phyloP scores from a whole-genome alignment of 768 basidiomycete species.

The Naganishia randhawae region DNA sequence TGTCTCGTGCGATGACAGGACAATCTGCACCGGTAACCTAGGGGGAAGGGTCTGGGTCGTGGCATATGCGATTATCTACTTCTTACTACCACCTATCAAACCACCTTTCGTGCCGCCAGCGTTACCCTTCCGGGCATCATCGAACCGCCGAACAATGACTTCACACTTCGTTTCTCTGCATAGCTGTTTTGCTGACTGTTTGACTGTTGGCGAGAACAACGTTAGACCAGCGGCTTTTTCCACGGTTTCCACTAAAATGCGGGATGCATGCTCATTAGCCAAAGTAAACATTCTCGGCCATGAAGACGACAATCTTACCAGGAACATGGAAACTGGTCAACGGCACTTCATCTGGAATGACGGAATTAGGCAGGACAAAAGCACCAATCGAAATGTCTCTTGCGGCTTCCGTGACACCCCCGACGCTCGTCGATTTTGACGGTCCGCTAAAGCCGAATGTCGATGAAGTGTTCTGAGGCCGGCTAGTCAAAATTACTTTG shows the following conservation, averaged over 20 bases:
- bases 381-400: slow-evolving; percentile 82
- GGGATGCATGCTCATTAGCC: not conserved
- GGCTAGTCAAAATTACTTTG: slow-evolving; percentile 80
- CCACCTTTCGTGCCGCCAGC: slow-evolving; percentile 2
- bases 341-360: slow-evolving; percentile 77
- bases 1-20: not conserved
- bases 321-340: slow-evolving; percentile 77
- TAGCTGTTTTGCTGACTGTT: slow-evolving; percentile 71
- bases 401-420: slow-evolving; percentile 50
- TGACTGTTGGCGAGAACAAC: slow-evolving; percentile 78
- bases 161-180: slow-evolving; percentile 86
- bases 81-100: not conserved
- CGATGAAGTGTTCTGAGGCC: slow-evolving; percentile 57
- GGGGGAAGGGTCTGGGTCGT: not conserved
- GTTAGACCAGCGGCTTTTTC: slow-evolving; percentile 83
- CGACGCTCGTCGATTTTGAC: slow-evolving; percentile 28
- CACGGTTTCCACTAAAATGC: slow-evolving; percentile 72
- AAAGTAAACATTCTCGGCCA: not conserved
- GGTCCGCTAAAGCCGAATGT: slow-evolving; percentile 24
- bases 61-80: not conserved
- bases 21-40: not conserved
- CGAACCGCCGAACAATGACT: slow-evolving; percentile 80
- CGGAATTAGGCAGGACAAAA: slow-evolving; percentile 92
- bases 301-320: slow-evolving; percentile 54
- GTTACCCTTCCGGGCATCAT: slow-evolving; percentile 69